Evolutionary conservation across 441 rosid species (phyloP).

Genomic region (Populus hybrid): DNA sequence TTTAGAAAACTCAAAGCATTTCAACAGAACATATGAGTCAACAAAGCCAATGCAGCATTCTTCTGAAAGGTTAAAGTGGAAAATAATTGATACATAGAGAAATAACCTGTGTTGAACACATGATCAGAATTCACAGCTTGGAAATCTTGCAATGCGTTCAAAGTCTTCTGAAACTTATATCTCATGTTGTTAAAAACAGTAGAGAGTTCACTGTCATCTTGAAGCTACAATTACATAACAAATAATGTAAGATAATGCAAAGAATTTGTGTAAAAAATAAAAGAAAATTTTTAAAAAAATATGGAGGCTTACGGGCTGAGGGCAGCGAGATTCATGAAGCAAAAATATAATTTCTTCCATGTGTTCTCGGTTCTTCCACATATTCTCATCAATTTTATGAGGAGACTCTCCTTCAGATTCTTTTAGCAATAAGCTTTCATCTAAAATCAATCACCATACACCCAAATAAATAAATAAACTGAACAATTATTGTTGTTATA

Average conservation of each 20-base stretch:
- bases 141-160: conserved; percentile 55
- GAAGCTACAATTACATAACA: conserved; percentile 48
- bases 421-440: conserved; percentile 46
- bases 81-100: background rate
- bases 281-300: too few species aligned
- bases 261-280: too few species aligned
- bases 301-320: conserved; percentile 40
- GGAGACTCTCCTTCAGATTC: conserved; percentile 65
- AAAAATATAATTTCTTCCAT: conserved; percentile 81
- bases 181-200: conserved; percentile 33
- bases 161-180: conserved; percentile 37
- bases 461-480: too few species aligned
- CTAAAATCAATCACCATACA: conserved; percentile 25
- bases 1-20: background rate
- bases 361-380: conserved; percentile 96
- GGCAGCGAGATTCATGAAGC: conserved; percentile 70
- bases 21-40: too few species aligned
- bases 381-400: conserved; percentile 94
- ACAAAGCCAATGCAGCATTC: too few species aligned
- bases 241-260: background rate
- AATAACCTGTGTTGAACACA: conserved; percentile 73
- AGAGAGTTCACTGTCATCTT: conserved; percentile 51
- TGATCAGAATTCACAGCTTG: conserved; percentile 80
- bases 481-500: background rate
- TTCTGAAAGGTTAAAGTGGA: too few species aligned